phyloP scores from a whole-genome alignment of 192 early-diverging fungal genomes.

The Cladochytrium replicatum region DNA sequence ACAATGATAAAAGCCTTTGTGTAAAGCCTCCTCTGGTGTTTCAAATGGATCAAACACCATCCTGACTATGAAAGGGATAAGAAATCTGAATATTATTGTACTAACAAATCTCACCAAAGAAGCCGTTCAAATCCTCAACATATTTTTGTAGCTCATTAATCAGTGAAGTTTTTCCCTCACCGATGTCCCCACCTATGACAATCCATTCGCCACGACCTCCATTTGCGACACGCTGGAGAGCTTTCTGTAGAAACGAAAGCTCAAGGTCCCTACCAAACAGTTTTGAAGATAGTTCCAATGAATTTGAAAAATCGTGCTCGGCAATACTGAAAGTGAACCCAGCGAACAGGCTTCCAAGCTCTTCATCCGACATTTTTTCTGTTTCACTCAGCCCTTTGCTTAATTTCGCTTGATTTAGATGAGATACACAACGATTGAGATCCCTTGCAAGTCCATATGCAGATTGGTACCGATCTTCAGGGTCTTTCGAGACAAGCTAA shows the following conservation, averaged over 20 bases:
- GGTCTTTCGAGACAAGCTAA: slow-evolving; percentile 28
- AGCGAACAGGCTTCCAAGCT: too few species aligned
- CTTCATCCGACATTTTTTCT: too few species aligned
- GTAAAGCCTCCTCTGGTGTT: slow-evolving; percentile 14
- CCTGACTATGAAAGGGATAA: not conserved
- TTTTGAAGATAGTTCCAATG: slow-evolving; percentile 26
- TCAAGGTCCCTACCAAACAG: too few species aligned
- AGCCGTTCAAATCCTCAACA: slow-evolving; percentile 8
- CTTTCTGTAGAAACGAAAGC: too few species aligned
- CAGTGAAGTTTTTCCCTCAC: slow-evolving; percentile 18
- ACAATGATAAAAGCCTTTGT: slow-evolving; percentile 8
- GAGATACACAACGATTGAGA: slow-evolving; percentile 13
- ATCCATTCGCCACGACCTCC: too few species aligned
- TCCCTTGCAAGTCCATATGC: slow-evolving; percentile 31
- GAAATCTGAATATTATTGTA: not conserved
- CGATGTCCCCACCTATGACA: slow-evolving; percentile 17
- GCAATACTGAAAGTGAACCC: too few species aligned
- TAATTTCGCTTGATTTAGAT: too few species aligned
- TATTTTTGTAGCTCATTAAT: slow-evolving; percentile 9
- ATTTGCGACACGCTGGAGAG: too few species aligned
- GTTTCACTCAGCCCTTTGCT: too few species aligned
- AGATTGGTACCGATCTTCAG: slow-evolving; percentile 38
- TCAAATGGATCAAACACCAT: not conserved
- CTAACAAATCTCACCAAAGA: slow-evolving; percentile 24
- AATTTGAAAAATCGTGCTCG: too few species aligned